phyloP scores from a whole-genome alignment of 1,284 basidiomycete species.

The Sanguinoderma infundibulare region DNA sequence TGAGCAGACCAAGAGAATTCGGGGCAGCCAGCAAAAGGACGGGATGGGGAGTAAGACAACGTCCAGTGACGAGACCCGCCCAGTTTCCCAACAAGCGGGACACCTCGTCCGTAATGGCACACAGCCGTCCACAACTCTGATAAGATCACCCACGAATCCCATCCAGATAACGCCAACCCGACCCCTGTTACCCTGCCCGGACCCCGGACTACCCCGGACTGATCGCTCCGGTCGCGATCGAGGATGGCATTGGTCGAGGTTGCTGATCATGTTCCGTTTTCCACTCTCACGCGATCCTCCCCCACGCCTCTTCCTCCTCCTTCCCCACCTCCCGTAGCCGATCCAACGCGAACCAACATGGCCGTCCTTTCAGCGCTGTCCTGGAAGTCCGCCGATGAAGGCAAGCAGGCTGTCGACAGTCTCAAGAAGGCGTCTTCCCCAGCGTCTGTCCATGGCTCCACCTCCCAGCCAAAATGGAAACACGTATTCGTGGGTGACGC shows the following conservation, averaged over 20 bases:
- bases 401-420: constrained; percentile 12
- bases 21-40: constrained; percentile 15
- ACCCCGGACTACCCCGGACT: too few species aligned
- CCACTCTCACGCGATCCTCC: too few species aligned
- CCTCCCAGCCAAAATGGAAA: constrained; percentile 28
- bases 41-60: constrained; percentile 8
- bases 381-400: constrained; percentile 14
- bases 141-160: too few species aligned
- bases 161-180: too few species aligned
- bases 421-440: constrained; percentile 19
- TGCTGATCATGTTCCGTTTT: too few species aligned
- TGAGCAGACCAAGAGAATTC: constrained; percentile 1
- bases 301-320: not conserved
- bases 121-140: not conserved
- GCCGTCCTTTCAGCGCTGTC: constrained; percentile 14
- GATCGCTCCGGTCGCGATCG: too few species aligned
- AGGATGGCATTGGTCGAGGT: too few species aligned
- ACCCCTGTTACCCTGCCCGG: too few species aligned
- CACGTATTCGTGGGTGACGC: constrained; percentile 29
- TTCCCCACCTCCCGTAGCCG: not conserved
- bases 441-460: not conserved
- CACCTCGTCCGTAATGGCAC: too few species aligned
- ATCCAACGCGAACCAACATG: not conserved
- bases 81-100: too few species aligned
- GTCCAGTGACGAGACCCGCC: not conserved